Evolutionary conservation across 345 rosid species (phyloP).

Genomic region (Eucalyptus virginea): DNA sequence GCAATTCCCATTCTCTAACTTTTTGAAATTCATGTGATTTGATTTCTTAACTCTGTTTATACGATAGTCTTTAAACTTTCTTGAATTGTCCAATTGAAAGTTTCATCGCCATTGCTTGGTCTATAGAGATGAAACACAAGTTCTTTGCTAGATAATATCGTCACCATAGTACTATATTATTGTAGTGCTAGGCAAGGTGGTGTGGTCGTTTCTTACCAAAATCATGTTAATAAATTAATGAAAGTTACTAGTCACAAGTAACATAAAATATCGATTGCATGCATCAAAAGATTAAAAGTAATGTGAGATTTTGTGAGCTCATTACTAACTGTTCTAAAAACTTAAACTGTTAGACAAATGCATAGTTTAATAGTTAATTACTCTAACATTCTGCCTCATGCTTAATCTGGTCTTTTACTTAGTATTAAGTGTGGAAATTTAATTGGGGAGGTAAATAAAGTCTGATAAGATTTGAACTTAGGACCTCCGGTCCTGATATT

Average conservation of each 20-base stretch:
- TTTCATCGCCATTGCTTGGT: background rate
- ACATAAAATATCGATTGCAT: background rate
- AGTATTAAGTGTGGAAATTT: fast-evolving
- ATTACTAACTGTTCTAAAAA: fast-evolving
- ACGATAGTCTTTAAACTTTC: no score
- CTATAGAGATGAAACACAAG: background rate
- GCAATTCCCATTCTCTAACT: background rate
- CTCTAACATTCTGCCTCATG: fast-evolving
- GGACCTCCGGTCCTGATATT: fast-evolving
- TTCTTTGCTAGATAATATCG: background rate
- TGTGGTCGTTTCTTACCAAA: background rate
- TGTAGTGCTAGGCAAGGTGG: background rate
- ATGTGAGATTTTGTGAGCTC: fast-evolving
- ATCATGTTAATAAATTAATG: background rate
- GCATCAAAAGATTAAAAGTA: background rate
- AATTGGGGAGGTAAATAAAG: no score
- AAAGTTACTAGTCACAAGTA: background rate
- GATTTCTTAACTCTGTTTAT: background rate
- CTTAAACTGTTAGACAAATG: fast-evolving
- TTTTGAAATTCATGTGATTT: background rate
- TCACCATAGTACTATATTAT: background rate
- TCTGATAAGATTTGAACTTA: fast-evolving
- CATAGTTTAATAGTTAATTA: no score
- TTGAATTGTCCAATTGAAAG: background rate
- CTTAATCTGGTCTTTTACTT: no score